Evolutionary conservation across 441 rosid species (phyloP).

Genomic region (Pelargonium myrrhifolium): DNA sequence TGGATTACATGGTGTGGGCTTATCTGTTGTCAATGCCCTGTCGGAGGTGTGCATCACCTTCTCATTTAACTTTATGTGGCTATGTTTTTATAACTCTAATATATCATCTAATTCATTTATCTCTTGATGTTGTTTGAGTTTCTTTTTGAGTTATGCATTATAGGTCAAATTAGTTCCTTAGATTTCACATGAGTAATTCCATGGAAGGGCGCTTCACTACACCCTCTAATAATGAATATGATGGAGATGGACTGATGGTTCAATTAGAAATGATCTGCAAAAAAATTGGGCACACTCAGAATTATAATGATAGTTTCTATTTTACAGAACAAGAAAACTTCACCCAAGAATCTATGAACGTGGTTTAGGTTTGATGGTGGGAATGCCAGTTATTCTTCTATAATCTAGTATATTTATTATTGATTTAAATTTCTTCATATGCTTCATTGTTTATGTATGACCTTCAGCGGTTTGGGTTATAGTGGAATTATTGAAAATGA

Average conservation of each 20-base stretch:
- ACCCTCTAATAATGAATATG: background rate
- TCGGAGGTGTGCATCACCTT: constrained; percentile 61
- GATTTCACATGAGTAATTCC: background rate
- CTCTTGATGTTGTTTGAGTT: background rate
- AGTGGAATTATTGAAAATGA: too few species aligned
- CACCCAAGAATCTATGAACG: background rate
- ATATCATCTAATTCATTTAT: background rate
- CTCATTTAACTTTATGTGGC: background rate
- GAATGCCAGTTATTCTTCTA: background rate
- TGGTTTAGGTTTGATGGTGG: background rate
- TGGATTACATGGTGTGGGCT: constrained; percentile 96
- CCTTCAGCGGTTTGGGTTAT: background rate
- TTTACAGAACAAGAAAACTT: background rate
- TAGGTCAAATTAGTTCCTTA: background rate
- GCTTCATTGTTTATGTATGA: background rate
- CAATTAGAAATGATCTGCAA: background rate
- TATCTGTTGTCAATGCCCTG: constrained; percentile 94
- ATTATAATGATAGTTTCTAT: background rate
- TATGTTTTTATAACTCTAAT: background rate
- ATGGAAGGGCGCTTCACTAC: background rate
- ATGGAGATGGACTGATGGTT: too few species aligned
- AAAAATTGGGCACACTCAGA: background rate
- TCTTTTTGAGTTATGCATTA: background rate
- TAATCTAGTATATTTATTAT: background rate
- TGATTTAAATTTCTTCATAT: background rate